Evolutionary conservation across 192 early-diverging fungal genomes (phyloP).

Genomic region (Phlyctochytrium arcticum): DNA sequence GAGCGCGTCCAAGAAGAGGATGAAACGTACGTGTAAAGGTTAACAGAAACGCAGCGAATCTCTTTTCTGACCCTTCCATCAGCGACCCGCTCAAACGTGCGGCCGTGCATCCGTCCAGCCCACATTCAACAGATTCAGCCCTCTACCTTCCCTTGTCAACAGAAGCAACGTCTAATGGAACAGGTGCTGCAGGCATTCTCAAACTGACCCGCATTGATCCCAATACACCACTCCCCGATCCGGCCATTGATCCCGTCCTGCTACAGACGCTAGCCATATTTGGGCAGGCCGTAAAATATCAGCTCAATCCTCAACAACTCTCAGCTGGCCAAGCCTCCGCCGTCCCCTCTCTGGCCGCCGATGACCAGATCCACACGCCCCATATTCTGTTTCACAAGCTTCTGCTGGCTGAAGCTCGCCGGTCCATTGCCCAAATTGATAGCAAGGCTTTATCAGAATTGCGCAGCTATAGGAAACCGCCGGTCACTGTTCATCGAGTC

Average conservation of each 20-base stretch:
- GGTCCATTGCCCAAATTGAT: slow-evolving; percentile 36
- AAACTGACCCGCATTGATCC: neutral
- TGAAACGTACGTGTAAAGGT: too few relatives aligned
- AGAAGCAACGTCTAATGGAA: too few relatives aligned
- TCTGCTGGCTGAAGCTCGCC: slow-evolving; percentile 40
- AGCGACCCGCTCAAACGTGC: too few relatives aligned
- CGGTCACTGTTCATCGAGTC: slow-evolving; percentile 44
- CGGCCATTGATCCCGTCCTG: neutral
- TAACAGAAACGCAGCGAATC: too few relatives aligned
- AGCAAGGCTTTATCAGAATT: slow-evolving; percentile 46
- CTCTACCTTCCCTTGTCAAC: too few relatives aligned
- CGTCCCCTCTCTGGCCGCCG: neutral
- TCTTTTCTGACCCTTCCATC: too few relatives aligned
- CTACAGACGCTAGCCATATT: too few relatives aligned
- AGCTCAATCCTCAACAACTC: neutral
- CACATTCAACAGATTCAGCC: too few relatives aligned
- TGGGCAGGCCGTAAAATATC: too few relatives aligned
- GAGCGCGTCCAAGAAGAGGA: too few relatives aligned
- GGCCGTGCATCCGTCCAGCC: too few relatives aligned
- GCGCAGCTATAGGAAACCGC: slow-evolving; percentile 52
- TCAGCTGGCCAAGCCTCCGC: neutral
- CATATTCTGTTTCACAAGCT: slow-evolving; percentile 51
- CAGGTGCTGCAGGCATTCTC: too few relatives aligned
- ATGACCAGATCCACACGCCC: neutral
- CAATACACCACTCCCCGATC: neutral